A percentile compares a stretch with the other conserved stretches of the same genome.
Evolutionary conservation across 805 yeast species (phyloP).

Genomic region (Gaillardinia entomophila): DNA sequence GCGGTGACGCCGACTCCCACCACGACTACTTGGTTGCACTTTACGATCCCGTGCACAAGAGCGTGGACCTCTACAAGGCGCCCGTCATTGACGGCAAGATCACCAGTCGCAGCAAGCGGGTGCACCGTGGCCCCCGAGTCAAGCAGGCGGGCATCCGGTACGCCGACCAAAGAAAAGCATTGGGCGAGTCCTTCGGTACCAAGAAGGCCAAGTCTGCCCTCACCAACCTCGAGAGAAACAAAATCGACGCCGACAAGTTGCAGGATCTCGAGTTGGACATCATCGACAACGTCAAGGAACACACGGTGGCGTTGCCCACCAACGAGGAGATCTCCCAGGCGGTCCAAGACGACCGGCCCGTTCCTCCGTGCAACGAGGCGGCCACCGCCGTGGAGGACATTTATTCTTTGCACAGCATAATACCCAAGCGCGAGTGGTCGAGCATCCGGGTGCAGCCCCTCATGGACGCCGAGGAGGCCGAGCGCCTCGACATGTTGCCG

Average conservation of each 20-base stretch:
- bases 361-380: slow-evolving; percentile 68
- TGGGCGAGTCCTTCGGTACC: slow-evolving; percentile 97
- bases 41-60: slow-evolving; percentile 61
- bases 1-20: slow-evolving; percentile 30
- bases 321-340: slow-evolving; percentile 53
- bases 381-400: slow-evolving; percentile 83
- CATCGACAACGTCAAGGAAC: slow-evolving; percentile 67
- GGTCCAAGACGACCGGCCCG: slow-evolving; percentile 69
- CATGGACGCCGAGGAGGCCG: slow-evolving; percentile 37
- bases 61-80: slow-evolving; percentile 56
- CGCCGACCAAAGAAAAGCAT: slow-evolving; percentile 65
- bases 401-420: slow-evolving; percentile 67
- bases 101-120: slow-evolving; percentile 54
- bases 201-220: slow-evolving; percentile 92
- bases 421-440: slow-evolving; percentile 61
- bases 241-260: slow-evolving; percentile 79
- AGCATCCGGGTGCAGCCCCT: slow-evolving; percentile 60
- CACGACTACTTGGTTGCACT: slow-evolving; percentile 67
- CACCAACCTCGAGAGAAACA: slow-evolving; percentile 70
- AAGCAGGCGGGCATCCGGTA: slow-evolving; percentile 48
- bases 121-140: slow-evolving; percentile 56
- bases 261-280: slow-evolving; percentile 73
- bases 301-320: slow-evolving; percentile 71
- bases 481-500: slow-evolving; percentile 58
- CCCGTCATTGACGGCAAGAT: slow-evolving; percentile 62